A percentile compares a stretch with the other conserved stretches of the same genome.
Evolutionary conservation across 805 yeast genomes (phyloP).

Genomic region (Tetrapisispora iriomotensis): DNA sequence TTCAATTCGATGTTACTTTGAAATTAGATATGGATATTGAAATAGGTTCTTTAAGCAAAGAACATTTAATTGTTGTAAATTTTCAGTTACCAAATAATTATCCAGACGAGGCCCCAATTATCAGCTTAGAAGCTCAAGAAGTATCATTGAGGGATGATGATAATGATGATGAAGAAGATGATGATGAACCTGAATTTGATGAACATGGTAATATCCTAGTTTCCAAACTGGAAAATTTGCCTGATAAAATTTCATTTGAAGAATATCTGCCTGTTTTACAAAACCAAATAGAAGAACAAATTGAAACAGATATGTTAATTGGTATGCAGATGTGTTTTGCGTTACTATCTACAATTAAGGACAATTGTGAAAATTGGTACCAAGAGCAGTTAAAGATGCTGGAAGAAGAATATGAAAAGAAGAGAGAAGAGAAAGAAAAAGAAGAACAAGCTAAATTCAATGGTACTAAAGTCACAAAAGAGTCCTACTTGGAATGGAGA

Average conservation of each 20-base stretch:
- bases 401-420: constrained; percentile 51
- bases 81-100: constrained; percentile 69
- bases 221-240: constrained; percentile 38
- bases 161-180: constrained; percentile 31
- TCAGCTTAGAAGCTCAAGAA: constrained; percentile 35
- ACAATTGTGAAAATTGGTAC: constrained; percentile 63
- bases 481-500: constrained; percentile 70
- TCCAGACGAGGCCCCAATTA: constrained; percentile 69
- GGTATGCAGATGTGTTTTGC: constrained; percentile 93
- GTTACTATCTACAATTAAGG: constrained; percentile 66
- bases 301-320: constrained; percentile 51
- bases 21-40: constrained; percentile 46
- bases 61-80: constrained; percentile 46
- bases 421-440: constrained; percentile 53
- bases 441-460: constrained; percentile 82
- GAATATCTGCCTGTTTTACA: constrained; percentile 32
- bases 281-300: constrained; percentile 31
- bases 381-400: constrained; percentile 42
- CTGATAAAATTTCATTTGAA: constrained; percentile 51
- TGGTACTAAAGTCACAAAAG: constrained; percentile 83
- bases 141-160: constrained; percentile 22
- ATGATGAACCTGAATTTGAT: constrained; percentile 31
- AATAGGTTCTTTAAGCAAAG: constrained; percentile 35
- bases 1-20: constrained; percentile 35
- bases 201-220: constrained; percentile 41